Evolutionary conservation across 2,329 filamentous ascomycete species (phyloP).

Genomic region (Claviceps digitariae): DNA sequence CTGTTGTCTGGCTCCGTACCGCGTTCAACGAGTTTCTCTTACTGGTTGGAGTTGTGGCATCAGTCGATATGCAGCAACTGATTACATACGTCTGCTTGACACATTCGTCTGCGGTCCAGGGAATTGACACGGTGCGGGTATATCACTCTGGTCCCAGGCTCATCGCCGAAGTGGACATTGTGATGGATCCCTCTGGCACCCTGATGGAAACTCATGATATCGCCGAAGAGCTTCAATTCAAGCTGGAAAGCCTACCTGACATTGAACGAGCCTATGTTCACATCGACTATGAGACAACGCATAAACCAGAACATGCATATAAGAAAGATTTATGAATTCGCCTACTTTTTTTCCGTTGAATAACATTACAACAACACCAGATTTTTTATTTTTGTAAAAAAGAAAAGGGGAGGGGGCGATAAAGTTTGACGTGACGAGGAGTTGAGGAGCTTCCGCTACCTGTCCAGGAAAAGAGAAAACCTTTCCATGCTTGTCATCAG

Average conservation of each 20-base stretch:
- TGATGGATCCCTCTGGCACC: constrained; percentile 67
- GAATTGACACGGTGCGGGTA: constrained; percentile 89
- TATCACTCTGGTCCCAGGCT: constrained; percentile 83
- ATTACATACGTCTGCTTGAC: constrained; percentile 90
- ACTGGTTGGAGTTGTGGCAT: constrained; percentile 77
- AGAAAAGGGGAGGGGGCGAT: no score
- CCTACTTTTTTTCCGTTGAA: not conserved
- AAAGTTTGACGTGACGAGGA: not conserved
- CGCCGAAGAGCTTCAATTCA: constrained; percentile 85
- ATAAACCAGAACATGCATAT: constrained; percentile 69
- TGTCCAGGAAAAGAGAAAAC: not conserved
- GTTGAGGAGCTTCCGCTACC: not conserved
- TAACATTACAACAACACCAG: no score
- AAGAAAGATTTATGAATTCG: constrained; percentile 44
- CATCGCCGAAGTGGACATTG: constrained; percentile 91
- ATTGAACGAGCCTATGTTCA: constrained; percentile 93
- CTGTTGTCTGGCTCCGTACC: constrained; percentile 68
- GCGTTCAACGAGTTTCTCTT: constrained; percentile 83
- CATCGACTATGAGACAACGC: constrained; percentile 92
- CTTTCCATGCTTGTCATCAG: no score
- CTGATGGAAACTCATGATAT: constrained; percentile 79
- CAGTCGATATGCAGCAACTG: constrained; percentile 75
- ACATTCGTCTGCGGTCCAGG: constrained; percentile 65
- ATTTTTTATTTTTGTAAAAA: no score
- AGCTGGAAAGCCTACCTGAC: constrained; percentile 82